Conservation (phyloP, 2,329 filamentous ascomycete genomes). For the Plectosphaerella cucumerina region DNA sequence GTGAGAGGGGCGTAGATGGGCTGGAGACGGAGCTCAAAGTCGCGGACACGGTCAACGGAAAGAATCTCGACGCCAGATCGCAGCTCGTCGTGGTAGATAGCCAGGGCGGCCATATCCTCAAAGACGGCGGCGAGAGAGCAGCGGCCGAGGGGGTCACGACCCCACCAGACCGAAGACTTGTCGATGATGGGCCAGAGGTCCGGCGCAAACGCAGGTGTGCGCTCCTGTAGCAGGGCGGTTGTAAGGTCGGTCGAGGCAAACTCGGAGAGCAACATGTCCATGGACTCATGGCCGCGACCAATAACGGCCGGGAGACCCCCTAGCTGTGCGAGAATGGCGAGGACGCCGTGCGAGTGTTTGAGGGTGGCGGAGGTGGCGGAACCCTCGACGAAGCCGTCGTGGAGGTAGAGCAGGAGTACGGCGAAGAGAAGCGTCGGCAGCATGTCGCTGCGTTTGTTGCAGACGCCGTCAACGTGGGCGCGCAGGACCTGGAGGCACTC, state of each 20-base stretch:
- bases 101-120: conserved; percentile 22
- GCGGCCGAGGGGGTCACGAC: conserved; percentile 26
- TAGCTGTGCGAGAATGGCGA: conserved; percentile 28
- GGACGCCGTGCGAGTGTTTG: conserved; percentile 27
- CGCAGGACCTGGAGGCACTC: conserved; percentile 27
- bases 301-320: conserved; percentile 21
- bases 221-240: conserved; percentile 32
- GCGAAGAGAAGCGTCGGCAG: conserved; percentile 29
- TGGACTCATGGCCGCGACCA: conserved; percentile 18
- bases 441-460: conserved; percentile 22
- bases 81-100: conserved; percentile 20
- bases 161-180: conserved; percentile 37
- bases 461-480: conserved; percentile 26
- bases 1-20: conserved; percentile 21
- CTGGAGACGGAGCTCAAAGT: conserved; percentile 20
- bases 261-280: conserved; percentile 36
- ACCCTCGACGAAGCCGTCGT: conserved; percentile 32
- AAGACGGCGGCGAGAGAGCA: conserved; percentile 29
- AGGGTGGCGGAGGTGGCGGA: conserved; percentile 11
- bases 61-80: conserved; percentile 15
- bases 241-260: conserved; percentile 39
- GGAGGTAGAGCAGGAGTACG: conserved; percentile 37
- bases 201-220: conserved; percentile 30
- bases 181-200: conserved; percentile 33
- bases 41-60: conserved; percentile 22